These are phyloP conservation scores for Centella asiatica DNA, from an alignment of 129 eudicot genomes.

Conservation along the genomic window DNA sequence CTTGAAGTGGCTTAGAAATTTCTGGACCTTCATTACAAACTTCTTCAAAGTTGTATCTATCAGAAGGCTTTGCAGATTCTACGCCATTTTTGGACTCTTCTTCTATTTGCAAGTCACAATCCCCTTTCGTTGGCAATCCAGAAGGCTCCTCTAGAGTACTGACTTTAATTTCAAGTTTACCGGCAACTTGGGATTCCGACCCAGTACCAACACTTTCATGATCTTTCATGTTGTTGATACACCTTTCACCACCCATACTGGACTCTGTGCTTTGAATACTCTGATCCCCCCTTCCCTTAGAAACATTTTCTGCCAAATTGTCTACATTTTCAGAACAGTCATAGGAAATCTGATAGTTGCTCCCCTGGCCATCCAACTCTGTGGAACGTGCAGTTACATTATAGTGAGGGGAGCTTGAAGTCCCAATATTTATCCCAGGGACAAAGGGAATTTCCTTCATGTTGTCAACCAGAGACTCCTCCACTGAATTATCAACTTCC, in stretches of 20 bases:
- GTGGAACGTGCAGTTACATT: constrained; percentile 16
- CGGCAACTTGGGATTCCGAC: constrained; percentile 9
- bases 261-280: constrained; percentile 13
- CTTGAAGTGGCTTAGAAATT: constrained; percentile 5
- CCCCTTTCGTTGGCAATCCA: constrained; percentile 7
- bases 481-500: constrained; percentile 15
- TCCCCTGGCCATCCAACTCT: constrained; percentile 16
- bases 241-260: constrained; percentile 17
- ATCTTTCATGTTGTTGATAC: background rate
- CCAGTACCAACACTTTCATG: constrained; percentile 8
- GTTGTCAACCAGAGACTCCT: constrained; percentile 20
- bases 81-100: constrained; percentile 11
- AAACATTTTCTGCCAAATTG: constrained; percentile 3
- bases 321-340: constrained; percentile 15
- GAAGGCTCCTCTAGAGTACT: constrained; percentile 4
- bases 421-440: constrained; percentile 20
- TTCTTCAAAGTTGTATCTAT: constrained; percentile 1
- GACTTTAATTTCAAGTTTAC: constrained; percentile 10
- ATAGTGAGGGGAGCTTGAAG: constrained; percentile 17
- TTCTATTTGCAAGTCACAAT: constrained; percentile 5
- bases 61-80: constrained; percentile 7
- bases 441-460: constrained; percentile 28
- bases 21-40: constrained; percentile 12
- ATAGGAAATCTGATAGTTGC: constrained; percentile 2
- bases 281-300: constrained; percentile 17